Evolutionary conservation across 148 eudicot genomes (phyloP), one percentile per base, ranked within the genome.

Genomic region (Chenopodium suecicum): DNA sequence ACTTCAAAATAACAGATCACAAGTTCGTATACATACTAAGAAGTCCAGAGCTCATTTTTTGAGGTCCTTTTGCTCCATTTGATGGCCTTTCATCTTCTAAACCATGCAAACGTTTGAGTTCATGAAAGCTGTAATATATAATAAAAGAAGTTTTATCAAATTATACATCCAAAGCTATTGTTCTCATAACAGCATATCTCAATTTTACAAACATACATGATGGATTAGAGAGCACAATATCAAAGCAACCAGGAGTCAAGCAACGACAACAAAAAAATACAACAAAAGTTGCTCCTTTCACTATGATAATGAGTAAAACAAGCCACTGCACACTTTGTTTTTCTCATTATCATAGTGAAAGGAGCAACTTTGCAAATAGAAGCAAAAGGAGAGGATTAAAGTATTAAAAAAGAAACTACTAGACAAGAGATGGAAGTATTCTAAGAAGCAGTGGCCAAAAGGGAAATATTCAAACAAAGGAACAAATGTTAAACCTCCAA

Each of bases 11-110:
- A 52, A 31, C 7, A 50, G 69, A 77, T 47, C 70, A 78, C 50
- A 46, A 48, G 60, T 70, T 31, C 54, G 64, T 70, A 69, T 70
- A 50, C 91, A 50, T 92, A 96, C 99, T 86, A 64, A 93, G 85
- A 79, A 95, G 93, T 81, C 97, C 93, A 31, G 97, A 85, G 82
- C 93, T 84, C 98, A 93, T 90, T 85, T 92, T 95, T 80, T 94
- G 98, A 80, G 90, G 95, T 83, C 99, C 99, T 48, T 87, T 81
- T 46, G 88, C 86, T 72, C 89, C 84, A 70, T 62, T 83, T 62
- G 89, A 82, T 23, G 91, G 90, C 78, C 85, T 90, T 82, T 89
- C 97, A 80, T 93, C 97, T 82, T 95, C 97, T 82, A 96, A 89
- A 52, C 93, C 94, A 84, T 94, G 91, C 85, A 85, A 74, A 25